Base-by-base conservation (phyloP, 306 rosid genomes). In the Luffa aegyptiaca region DNA sequence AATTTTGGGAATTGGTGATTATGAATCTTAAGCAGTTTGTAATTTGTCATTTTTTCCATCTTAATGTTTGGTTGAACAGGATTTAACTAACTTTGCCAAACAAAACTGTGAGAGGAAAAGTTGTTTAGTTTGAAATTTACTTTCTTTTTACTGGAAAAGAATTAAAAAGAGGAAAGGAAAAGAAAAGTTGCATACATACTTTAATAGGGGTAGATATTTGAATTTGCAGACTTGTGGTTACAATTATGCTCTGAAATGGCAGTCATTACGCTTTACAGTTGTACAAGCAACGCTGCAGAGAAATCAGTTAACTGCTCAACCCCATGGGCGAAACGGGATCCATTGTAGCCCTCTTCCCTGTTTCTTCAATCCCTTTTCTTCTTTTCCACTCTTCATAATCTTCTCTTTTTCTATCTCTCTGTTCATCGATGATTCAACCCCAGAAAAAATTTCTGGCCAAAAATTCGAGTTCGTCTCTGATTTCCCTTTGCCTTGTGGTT, bases 191-290 rank as follows among this genome's bases (percentile, higher is more conserved):
- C 3, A 42, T 18, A 14, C 44, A 14, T 12, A 49, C 77, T 73
- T 73, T 46, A 74, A 73, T 31, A 48, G 31, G 78, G 26, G 14
- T 48, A 74, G 62, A 74, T 33, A 46, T 49, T 73, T 74, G 77
- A 48, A 49, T 74, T 74, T 74, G 62, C 61, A 74, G 78, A 17
- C 31, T 74, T 49, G 62, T 51, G 78, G 41, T 48, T 31, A 51
- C 78, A 74, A 74, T 74, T 74, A 74, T 74, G 78, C 61, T 74
- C 78, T 74, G 78, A 74, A 74, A 74, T 74, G 78, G 78, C 77
- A 72, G 78, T 49, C 59, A 21, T 48, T 33, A 74, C 62, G 39
- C 78, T 74, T 74, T 74, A 74, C 78, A 74, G 78, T 74, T 74
- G 78, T 74, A 74, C 41, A 74, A 74, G 21, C 78, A 74, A 74